phyloP scores from a whole-genome alignment of 176 grass and related monocot genomes.

The Oropetium thomaeum region DNA sequence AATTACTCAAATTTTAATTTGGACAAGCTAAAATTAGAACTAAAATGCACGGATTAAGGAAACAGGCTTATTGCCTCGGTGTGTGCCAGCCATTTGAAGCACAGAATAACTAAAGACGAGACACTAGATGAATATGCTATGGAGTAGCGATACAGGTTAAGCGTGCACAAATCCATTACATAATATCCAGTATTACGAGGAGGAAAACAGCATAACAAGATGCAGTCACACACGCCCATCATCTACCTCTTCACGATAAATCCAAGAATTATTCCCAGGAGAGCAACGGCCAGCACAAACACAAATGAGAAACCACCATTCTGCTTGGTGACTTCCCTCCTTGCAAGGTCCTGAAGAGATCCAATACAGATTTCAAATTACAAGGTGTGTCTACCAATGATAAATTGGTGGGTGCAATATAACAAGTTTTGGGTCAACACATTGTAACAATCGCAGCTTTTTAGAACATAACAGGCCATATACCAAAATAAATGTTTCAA shows the following conservation, averaged over 20 bases:
- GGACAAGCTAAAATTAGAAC: constrained; percentile 2
- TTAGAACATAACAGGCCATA: background rate
- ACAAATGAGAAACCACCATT: constrained; percentile 59
- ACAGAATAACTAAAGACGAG: constrained; percentile 13
- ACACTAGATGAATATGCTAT: constrained; percentile 30
- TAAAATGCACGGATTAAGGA: constrained; percentile 15
- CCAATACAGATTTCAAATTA: constrained; percentile 22
- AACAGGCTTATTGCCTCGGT: background rate
- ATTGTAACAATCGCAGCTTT: constrained; percentile 1
- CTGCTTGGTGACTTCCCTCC: constrained; percentile 67
- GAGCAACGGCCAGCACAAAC: constrained; percentile 52
- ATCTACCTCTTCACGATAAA: constrained; percentile 62
- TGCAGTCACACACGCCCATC: constrained; percentile 17
- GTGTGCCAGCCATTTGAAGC: constrained; percentile 17
- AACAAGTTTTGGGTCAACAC: background rate
- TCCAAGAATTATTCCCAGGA: constrained; percentile 75
- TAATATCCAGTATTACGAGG: background rate
- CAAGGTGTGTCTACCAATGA: background rate
- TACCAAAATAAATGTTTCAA: background rate
- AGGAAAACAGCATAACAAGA: constrained; percentile 1
- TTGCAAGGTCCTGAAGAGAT: constrained; percentile 54
- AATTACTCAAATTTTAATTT: constrained; percentile 1
- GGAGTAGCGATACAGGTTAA: background rate
- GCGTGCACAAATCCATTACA: constrained; percentile 33
- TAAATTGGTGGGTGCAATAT: background rate